Conservation (phyloP, 2,329 filamentous ascomycete genomes). For the Trichoderma guizhouense region DNA sequence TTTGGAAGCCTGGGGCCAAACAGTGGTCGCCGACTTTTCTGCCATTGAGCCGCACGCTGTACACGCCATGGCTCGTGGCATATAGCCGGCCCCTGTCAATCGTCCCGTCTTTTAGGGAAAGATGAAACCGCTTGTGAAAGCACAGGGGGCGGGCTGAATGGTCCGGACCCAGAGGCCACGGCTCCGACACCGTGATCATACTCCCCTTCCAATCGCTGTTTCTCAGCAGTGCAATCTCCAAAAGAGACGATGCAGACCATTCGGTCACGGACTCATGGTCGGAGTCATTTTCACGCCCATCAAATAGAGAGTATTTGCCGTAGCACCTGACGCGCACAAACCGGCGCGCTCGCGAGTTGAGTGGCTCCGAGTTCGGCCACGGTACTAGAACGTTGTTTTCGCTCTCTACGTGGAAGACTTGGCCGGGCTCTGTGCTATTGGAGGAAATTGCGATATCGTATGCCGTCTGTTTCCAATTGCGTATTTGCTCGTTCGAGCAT, state of each 20-base stretch:
- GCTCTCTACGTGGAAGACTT: neutral
- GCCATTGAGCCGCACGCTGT: neutral
- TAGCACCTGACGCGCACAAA: neutral
- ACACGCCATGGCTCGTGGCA: neutral
- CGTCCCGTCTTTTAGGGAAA: neutral
- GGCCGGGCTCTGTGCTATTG: neutral
- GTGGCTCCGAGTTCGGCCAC: neutral
- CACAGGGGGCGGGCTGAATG: neutral
- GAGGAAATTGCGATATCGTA: neutral
- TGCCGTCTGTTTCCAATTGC: neutral
- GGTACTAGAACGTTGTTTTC: neutral
- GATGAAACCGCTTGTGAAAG: neutral
- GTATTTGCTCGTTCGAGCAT: neutral
- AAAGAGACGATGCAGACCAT: neutral
- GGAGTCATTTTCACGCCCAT: neutral
- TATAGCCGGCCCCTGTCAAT: neutral
- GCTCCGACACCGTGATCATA: neutral
- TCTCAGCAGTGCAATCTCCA: neutral
- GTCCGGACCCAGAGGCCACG: neutral
- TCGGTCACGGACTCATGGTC: neutral
- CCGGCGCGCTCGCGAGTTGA: neutral
- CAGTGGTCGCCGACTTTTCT: neutral
- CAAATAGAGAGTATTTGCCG: neutral
- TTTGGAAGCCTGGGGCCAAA: neutral
- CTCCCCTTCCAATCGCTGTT: neutral